Evolutionary conservation across 1,284 basidiomycete species (phyloP), one percentile per base, ranked within the genome.

Genomic region (Ganoderma leucocontextum): DNA sequence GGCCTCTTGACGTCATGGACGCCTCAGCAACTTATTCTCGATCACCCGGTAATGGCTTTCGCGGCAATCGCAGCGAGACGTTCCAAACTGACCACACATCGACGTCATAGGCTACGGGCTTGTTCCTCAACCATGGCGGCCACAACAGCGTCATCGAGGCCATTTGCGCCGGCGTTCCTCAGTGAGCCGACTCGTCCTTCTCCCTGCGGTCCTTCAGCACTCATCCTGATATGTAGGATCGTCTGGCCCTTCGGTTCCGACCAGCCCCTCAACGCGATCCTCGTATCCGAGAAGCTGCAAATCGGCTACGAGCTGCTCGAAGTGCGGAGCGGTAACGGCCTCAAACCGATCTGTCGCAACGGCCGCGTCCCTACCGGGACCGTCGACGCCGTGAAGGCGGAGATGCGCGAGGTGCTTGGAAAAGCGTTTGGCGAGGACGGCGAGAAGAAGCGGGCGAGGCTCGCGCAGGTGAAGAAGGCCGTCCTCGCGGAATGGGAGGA

Each of bases 221-320:
- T 52, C 38, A 22, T 44, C 6, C 22, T 0, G 17, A 57, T 59
- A 5, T 53, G 9, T 29, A 67, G 66, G 64, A 72, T 72, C 29
- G 13, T 70, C 13, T 77, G 76, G 75, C 76, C 76, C 2, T 74
- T 76, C 59, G 63, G 59, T 29, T 73, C 67, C 7, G 76, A 78
- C 67, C 76, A 78, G 60, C 74, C 75, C 15, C 15, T 52, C 2
- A 76, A 75, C 62, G 75, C 75, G 25, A 60, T 75, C 7, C 61
- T 72, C 61, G 49, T 75, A 15, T 63, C 70, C 1, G 65, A 72
- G 15, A 35, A n/a, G 13, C 33, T 35, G 10, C 22, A 35, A 15
- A 69, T 76, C 17, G 76, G 74, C 2, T 78, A 78, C 66, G 77
- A 79, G 72, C 70, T 79, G 4, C 53, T 77, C 61, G 76, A 79